Conservation (phyloP, 1,284 basidiomycete species). For the Ustilago esculenta region DNA sequence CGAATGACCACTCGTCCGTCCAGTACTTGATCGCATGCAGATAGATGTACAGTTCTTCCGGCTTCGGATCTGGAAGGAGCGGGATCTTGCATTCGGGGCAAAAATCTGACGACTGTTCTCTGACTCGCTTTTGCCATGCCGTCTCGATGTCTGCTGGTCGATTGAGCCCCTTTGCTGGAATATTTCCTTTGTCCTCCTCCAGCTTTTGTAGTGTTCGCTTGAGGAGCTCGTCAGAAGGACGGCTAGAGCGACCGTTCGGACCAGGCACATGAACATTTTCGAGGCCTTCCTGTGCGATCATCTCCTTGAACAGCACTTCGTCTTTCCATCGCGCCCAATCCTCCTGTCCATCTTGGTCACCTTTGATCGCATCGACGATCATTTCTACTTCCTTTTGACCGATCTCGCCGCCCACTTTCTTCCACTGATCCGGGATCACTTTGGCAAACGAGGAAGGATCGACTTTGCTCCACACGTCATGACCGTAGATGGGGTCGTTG, state of each 20-base stretch:
- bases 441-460: conserved; percentile 49
- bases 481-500: conserved; percentile 68
- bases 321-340: conserved; percentile 66
- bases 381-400: conserved; percentile 58
- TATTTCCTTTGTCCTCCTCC: conserved; percentile 26
- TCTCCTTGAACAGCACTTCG: conserved; percentile 60
- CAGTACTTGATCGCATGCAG: conserved; percentile 67
- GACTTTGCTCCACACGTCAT: conserved; percentile 61
- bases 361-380: conserved; percentile 64
- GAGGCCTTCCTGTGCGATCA: conserved; percentile 55
- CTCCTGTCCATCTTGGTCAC: conserved; percentile 61
- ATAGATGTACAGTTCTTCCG: conserved; percentile 64
- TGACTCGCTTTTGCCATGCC: conserved; percentile 42
- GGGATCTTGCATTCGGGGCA: conserved; percentile 63
- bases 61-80: conserved; percentile 58
- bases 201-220: conserved; percentile 33
- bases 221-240: conserved; percentile 40
- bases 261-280: conserved; percentile 58
- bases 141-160: conserved; percentile 45
- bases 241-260: conserved; percentile 53
- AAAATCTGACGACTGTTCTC: conserved; percentile 44
- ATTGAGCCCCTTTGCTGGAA: conserved; percentile 37
- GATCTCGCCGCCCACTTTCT: conserved; percentile 58
- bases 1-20: conserved; percentile 64
- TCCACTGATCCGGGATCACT: conserved; percentile 57